These are phyloP conservation scores for Meripilus lineatus DNA, from an alignment of 1,284 basidiomycete genomes.

Conservation along the genomic window DNA sequence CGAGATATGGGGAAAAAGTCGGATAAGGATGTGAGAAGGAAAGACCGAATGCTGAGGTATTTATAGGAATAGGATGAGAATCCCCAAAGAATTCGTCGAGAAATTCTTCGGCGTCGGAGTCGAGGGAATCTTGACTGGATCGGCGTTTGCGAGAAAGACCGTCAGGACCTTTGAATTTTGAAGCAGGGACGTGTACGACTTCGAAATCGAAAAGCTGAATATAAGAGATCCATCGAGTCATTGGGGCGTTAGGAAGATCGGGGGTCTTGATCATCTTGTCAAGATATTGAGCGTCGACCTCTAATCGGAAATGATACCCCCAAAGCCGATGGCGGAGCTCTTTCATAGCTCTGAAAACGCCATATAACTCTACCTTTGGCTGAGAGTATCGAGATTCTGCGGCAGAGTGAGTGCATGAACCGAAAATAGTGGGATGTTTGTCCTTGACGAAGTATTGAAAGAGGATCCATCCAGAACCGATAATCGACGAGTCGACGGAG, in stretches of 20 bases:
- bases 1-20: no score
- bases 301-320: constrained; percentile 28
- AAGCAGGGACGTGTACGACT: constrained; percentile 26
- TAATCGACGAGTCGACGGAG: constrained; percentile 28
- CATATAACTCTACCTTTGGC: constrained; percentile 34
- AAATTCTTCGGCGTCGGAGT: constrained; percentile 14
- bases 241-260: constrained; percentile 29
- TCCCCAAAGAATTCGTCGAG: constrained; percentile 7
- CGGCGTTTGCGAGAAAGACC: constrained; percentile 22
- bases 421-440: constrained; percentile 24
- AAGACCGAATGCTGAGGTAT: background rate
- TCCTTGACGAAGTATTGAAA: constrained; percentile 22
- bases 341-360: constrained; percentile 29
- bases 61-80: background rate
- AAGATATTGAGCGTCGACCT: constrained; percentile 31
- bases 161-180: constrained; percentile 23
- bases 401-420: constrained; percentile 29
- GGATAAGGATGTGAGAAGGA: background rate
- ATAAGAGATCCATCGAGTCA: constrained; percentile 30
- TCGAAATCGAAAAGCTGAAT: constrained; percentile 29
- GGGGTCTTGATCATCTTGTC: constrained; percentile 31
- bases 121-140: constrained; percentile 13
- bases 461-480: constrained; percentile 29
- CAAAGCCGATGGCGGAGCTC: constrained; percentile 25
- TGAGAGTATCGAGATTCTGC: constrained; percentile 31